Evolutionary conservation across 257 asterid species (phyloP), one percentile per base, ranked within the genome.

Genomic region (Knoxia roxburghii): DNA sequence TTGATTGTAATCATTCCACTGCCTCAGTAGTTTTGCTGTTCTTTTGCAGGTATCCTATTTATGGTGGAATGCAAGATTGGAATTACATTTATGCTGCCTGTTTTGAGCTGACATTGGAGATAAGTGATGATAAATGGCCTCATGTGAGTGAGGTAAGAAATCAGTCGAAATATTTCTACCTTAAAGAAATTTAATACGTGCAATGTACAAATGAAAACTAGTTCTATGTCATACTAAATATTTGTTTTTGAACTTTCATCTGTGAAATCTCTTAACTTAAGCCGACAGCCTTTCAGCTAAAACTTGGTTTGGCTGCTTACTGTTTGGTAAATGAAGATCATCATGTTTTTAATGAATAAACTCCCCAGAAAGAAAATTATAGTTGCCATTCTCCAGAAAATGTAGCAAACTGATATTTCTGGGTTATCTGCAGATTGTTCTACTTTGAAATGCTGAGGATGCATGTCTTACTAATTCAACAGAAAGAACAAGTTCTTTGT

Each of bases 61-160:
- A 93, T 75, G 98, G 98, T 23, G 98, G 98, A 73, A 93, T 93
- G 98, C 98, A 93, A 86, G 98, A 93, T 78, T 93, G 96, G 96
- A 93, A 88, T 78, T 93, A 93, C 79, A 83, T 93, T 43, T 76
- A 82, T 70, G 71, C 53, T 71, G 88, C 87, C 62, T 90, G 97
- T 82, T 88, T 93, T 73, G 98, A 93, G 75, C 82, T 93, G 79
- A 93, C 98, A 17, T 79, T 93, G 77, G 98, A 93, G 85, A 83
- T 93, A 46, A 90, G 97, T 43, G 98, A 93, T 78, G 71, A 93
- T 73, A 93, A 93, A 80, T 93, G 98, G 98, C 98, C 98, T 51
- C 76, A 71, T 71, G 87, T 88, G 33, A 77, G 71, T 62, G 96
- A 93, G 95, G 98, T 92, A 68, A 77, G 84, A 73, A 68, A 59